Conservation (phyloP, 352 stramenopile genomes). For the Aphanomyces invadans region DNA sequence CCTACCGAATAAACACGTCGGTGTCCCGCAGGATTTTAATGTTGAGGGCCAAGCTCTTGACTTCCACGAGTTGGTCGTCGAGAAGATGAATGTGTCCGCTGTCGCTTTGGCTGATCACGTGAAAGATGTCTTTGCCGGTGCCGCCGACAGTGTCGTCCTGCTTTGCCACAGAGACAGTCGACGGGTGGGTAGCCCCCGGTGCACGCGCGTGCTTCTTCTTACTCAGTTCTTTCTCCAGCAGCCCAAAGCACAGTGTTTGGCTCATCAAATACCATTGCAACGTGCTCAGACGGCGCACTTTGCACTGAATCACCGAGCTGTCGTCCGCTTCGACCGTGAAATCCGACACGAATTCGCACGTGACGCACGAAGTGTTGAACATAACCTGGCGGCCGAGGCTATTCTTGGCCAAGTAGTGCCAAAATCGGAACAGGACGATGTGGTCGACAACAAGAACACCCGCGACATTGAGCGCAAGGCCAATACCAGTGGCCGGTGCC, state of each 20-base stretch:
- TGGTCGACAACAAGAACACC: background rate
- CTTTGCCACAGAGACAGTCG: background rate
- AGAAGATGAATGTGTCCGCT: conserved; percentile 18
- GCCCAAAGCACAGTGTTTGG: conserved; percentile 10
- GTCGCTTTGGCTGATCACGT: conserved; percentile 9
- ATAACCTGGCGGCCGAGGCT: conserved; percentile 14
- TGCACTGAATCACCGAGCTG: background rate
- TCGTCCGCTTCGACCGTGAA: background rate
- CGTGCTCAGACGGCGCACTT: conserved; percentile 10
- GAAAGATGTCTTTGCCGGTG: background rate
- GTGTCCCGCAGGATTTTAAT: conserved; percentile 21
- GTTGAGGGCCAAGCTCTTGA: conserved; percentile 21
- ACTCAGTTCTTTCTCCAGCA: conserved; percentile 15
- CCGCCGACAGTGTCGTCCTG: background rate
- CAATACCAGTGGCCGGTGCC: background rate
- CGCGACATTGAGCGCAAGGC: background rate
- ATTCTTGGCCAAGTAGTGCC: background rate
- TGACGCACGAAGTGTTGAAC: background rate
- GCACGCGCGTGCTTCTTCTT: conserved; percentile 1
- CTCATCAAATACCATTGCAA: conserved; percentile 23
- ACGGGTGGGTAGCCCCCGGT: background rate
- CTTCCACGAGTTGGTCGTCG: conserved; percentile 17
- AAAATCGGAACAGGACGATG: background rate
- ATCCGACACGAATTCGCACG: background rate
- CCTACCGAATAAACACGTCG: background rate